phyloP scores from a whole-genome alignment of 1,284 basidiomycete species.

The Rhodotorula sp. region DNA sequence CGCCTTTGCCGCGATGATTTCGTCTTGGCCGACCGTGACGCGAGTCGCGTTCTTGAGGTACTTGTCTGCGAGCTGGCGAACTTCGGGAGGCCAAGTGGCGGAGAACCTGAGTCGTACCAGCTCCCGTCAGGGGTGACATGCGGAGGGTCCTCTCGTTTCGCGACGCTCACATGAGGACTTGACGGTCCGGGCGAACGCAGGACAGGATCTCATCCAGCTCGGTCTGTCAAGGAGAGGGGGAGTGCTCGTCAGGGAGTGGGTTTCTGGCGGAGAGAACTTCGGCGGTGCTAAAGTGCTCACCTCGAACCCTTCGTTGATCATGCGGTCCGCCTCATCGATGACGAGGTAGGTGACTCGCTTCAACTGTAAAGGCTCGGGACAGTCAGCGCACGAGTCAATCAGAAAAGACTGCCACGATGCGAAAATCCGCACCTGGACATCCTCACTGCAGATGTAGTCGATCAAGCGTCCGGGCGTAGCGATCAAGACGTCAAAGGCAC shows the following conservation, averaged over 20 bases:
- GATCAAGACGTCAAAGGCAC: slow-evolving; percentile 79
- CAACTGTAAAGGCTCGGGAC: slow-evolving; percentile 60
- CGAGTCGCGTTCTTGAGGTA: slow-evolving; percentile 55
- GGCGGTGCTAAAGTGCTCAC: too few relatives aligned
- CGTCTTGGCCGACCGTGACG: slow-evolving; percentile 16
- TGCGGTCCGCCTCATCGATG: slow-evolving; percentile 91
- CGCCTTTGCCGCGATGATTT: not conserved
- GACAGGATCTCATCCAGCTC: not conserved
- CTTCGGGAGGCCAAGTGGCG: slow-evolving; percentile 64
- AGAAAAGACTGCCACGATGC: not conserved
- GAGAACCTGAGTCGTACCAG: slow-evolving; percentile 75
- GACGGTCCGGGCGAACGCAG: slow-evolving; percentile 41
- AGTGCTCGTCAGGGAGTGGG: slow-evolving; percentile 56
- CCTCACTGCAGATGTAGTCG: slow-evolving; percentile 69
- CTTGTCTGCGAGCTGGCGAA: slow-evolving; percentile 54
- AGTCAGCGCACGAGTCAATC: slow-evolving; percentile 60
- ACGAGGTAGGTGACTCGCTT: slow-evolving; percentile 81
- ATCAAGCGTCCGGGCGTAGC: slow-evolving; percentile 85
- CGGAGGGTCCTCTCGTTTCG: not conserved
- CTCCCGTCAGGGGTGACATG: not conserved
- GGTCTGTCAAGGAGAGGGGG: slow-evolving; percentile 61
- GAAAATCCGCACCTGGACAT: slow-evolving; percentile 52
- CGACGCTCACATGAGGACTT: slow-evolving; percentile 17
- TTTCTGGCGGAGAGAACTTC: too few relatives aligned
- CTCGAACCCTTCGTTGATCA: slow-evolving; percentile 79